Conservation (phyloP, 2,329 filamentous ascomycete species). For the Alternaria longipes region DNA sequence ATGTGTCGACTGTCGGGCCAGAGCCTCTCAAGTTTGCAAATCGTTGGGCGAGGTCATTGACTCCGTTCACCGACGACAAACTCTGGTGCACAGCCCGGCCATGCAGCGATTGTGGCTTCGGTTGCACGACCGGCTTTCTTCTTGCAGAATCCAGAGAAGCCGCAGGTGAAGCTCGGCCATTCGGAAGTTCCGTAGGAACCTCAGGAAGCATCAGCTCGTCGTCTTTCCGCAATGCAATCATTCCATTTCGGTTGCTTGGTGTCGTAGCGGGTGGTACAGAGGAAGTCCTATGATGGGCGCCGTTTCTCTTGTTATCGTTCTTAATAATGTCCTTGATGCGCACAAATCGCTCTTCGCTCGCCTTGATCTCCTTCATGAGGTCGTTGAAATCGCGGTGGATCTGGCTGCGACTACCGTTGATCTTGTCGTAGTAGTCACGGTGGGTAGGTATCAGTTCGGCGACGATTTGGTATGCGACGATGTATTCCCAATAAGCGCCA, state of each 20-base stretch:
- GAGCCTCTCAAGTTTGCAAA: slow-evolving; percentile 49
- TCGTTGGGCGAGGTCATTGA: slow-evolving; percentile 47
- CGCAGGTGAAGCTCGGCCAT: slow-evolving; percentile 32
- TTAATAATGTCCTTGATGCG: slow-evolving; percentile 61
- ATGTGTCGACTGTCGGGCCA: slow-evolving; percentile 33
- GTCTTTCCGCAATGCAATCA: slow-evolving; percentile 20
- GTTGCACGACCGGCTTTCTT: slow-evolving; percentile 60
- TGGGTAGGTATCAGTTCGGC: slow-evolving; percentile 80
- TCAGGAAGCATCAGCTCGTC: slow-evolving; percentile 51
- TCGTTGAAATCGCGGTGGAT: slow-evolving; percentile 59
- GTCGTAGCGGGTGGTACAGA: slow-evolving; percentile 23
- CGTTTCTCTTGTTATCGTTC: slow-evolving; percentile 64
- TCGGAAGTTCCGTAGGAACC: slow-evolving; percentile 34
- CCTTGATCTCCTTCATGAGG: slow-evolving; percentile 40
- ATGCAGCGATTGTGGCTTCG: slow-evolving; percentile 73
- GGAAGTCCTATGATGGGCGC: slow-evolving; percentile 54
- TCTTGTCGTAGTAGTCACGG: slow-evolving; percentile 71
- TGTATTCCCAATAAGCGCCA: slow-evolving; percentile 81
- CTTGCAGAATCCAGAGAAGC: slow-evolving; percentile 31
- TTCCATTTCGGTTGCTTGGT: slow-evolving; percentile 31
- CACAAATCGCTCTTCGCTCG: slow-evolving; percentile 55
- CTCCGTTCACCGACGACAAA: slow-evolving; percentile 30
- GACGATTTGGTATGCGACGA: slow-evolving; percentile 81
- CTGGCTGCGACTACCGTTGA: slow-evolving; percentile 64
- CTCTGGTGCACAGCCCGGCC: slow-evolving; percentile 65